Percentiles rank a stretch among this genome's conserved stretches.
phyloP scores from a whole-genome alignment of 1,284 basidiomycete species.

The Boletus semigastroideus region DNA sequence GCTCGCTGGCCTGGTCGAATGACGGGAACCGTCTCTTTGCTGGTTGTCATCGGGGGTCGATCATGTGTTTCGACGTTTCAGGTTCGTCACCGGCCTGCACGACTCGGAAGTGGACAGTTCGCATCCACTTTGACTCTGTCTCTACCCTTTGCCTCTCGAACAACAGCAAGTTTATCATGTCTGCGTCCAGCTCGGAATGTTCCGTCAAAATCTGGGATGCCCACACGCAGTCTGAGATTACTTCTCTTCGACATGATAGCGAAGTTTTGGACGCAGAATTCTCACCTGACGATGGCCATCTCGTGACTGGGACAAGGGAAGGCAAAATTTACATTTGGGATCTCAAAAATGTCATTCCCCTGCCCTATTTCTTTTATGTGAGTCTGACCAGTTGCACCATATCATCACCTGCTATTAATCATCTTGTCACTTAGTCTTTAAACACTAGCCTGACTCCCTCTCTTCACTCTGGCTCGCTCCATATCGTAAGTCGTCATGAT shows the following conservation, averaged over 20 bases:
- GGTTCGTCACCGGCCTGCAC: neutral
- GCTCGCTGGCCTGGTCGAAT: slow-evolving; percentile 22
- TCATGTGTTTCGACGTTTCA: slow-evolving; percentile 15
- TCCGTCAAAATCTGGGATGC: slow-evolving; percentile 20
- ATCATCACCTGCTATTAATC: neutral
- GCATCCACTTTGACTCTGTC: slow-evolving; percentile 18
- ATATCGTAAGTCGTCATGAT: slow-evolving; percentile 9
- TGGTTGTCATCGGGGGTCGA: slow-evolving; percentile 13
- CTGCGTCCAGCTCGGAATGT: slow-evolving; percentile 17
- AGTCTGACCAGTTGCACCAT: neutral
- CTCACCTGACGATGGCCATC: slow-evolving; percentile 14
- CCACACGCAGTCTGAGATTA: slow-evolving; percentile 2
- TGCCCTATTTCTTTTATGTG: slow-evolving; percentile 13
- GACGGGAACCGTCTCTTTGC: slow-evolving; percentile 19
- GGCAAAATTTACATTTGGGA: slow-evolving; percentile 16
- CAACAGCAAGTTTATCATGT: slow-evolving; percentile 23
- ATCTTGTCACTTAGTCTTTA: slow-evolving; percentile 10
- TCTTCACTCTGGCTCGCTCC: neutral
- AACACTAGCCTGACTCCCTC: neutral
- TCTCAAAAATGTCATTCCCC: slow-evolving; percentile 6
- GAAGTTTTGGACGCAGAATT: slow-evolving; percentile 13
- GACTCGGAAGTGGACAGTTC: slow-evolving; percentile 2
- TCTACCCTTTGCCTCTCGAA: slow-evolving; percentile 14
- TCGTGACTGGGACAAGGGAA: slow-evolving; percentile 9
- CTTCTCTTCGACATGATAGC: slow-evolving; percentile 7